Conservation (phyloP, 2,329 filamentous ascomycete genomes). For the Cladorrhinum sp. region DNA sequence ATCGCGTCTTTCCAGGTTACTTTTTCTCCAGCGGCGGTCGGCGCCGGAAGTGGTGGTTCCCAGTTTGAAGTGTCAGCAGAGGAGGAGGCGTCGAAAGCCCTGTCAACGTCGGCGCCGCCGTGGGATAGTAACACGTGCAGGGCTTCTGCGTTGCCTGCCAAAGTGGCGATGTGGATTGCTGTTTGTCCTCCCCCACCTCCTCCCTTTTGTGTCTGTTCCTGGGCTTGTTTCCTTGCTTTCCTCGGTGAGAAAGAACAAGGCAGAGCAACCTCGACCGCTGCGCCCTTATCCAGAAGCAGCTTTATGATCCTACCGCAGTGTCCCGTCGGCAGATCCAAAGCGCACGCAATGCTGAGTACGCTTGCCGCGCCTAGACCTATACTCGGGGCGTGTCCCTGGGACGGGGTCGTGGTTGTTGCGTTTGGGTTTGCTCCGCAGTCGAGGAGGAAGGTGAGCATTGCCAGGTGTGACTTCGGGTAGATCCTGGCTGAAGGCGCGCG, state of each 20-base stretch:
- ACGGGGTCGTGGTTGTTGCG: neutral
- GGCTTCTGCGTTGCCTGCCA: conserved; percentile 12
- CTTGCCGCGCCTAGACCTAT: conserved; percentile 8
- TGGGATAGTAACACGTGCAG: conserved; percentile 17
- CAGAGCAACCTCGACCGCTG: conserved; percentile 10
- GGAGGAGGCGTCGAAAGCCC: conserved; percentile 14
- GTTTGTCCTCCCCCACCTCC: conserved; percentile 14
- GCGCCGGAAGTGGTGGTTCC: too few species aligned
- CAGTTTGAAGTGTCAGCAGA: neutral
- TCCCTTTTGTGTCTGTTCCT: neutral
- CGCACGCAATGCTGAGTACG: conserved; percentile 15
- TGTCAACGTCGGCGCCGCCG: conserved; percentile 20
- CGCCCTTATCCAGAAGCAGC: conserved; percentile 18
- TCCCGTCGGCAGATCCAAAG: neutral
- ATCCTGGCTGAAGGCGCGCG: conserved; percentile 2
- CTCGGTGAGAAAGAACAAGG: conserved; percentile 2
- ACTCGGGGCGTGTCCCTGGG: neutral
- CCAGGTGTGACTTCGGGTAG: conserved; percentile 18
- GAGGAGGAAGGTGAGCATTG: conserved; percentile 23
- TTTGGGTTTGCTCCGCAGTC: conserved; percentile 26
- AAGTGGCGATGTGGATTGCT: conserved; percentile 24
- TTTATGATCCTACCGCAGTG: conserved; percentile 11
- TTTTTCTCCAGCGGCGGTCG: too few species aligned
- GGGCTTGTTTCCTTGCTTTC: neutral
- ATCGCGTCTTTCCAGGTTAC: too few species aligned